phyloP scores from a whole-genome alignment of 305 asterid species.

The Fraxinus floribunda region DNA sequence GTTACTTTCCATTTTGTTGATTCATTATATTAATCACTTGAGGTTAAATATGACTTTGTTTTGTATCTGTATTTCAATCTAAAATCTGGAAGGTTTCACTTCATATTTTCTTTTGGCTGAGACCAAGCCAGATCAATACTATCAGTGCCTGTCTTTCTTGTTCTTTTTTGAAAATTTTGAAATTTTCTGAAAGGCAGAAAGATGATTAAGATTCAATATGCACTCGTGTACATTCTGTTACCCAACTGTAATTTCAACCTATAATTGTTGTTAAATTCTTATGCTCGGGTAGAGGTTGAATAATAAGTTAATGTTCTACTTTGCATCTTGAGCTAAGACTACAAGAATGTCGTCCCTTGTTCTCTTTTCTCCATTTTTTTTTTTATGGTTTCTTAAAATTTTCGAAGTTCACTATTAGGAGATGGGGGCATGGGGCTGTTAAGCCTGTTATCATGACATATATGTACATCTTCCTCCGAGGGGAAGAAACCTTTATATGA shows the following conservation, averaged over 20 bases:
- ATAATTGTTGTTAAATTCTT: neutral
- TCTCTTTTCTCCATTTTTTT: neutral
- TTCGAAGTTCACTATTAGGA: neutral
- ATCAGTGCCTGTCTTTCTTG: neutral
- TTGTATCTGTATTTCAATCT: slow-evolving; percentile 9
- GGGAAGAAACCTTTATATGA: neutral
- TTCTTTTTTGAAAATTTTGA: neutral
- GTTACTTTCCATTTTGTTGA: neutral
- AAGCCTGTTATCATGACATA: neutral
- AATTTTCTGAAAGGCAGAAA: neutral
- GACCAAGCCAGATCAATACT: neutral
- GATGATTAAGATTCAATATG: neutral
- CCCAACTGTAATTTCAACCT: neutral
- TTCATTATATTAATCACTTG: neutral
- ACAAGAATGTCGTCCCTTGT: neutral
- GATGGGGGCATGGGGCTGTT: neutral
- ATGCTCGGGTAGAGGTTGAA: neutral
- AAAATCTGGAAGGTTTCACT: slow-evolving; percentile 11
- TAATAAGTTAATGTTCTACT: neutral
- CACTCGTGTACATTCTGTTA: neutral
- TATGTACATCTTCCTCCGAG: neutral
- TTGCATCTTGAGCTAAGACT: neutral
- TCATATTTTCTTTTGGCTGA: slow-evolving; percentile 4
- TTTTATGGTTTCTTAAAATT: neutral
- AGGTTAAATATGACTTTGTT: slow-evolving; percentile 4